Base-by-base conservation (phyloP, 2,329 filamentous ascomycete genomes). In the Clarireedia hainanense region DNA sequence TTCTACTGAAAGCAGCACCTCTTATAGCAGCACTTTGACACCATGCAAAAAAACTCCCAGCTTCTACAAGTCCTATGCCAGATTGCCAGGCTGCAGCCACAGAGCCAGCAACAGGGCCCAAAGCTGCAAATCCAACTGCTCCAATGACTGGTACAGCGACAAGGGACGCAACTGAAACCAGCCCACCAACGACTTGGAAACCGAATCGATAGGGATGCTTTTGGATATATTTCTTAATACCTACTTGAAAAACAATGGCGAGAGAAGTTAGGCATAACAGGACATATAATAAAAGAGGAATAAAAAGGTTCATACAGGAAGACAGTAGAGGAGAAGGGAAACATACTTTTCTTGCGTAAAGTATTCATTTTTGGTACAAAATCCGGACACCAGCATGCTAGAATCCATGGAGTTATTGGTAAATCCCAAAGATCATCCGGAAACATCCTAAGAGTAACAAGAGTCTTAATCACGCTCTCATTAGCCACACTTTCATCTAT, bases 31-130 rank as follows among this genome's bases (percentile, higher is more conserved):
- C 65, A 48, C 66, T 67, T 55, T 67, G 64, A 58, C 61, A 67
- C 63, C 63, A 68, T 6, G 66, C 60, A 48, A 67, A 68, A 2
- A 67, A 20, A 49, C 64, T 66, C 1, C 64, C 65, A 15, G 58
- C 64, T 54, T 68, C 48, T 20, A 67, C 63, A 12, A 61, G 10
- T 40, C 65, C 64, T 30, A 65, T 57, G 12, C 57, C 58, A 10
- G 64, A 54, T 52, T 67, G 65, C 61, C 61, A 64, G 43, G 43
- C 61, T 26, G 65, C 64, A 20, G 64, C 63, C 12, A 56, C 48
- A 45, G 59, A 63, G 6, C 63, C 62, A 46, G 56, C 58, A 17
- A 45, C 57, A 37, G 62, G 61, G 6, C 64, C 64, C 10, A 55
- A 20, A 23, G 60, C 57, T 48, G 45, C 51, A 43, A 67, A 67